A percentile compares a stretch with the other conserved stretches of the same genome.
Conservation (phyloP, 2,329 filamentous ascomycete genomes). For the Arachnomyces sp. region DNA sequence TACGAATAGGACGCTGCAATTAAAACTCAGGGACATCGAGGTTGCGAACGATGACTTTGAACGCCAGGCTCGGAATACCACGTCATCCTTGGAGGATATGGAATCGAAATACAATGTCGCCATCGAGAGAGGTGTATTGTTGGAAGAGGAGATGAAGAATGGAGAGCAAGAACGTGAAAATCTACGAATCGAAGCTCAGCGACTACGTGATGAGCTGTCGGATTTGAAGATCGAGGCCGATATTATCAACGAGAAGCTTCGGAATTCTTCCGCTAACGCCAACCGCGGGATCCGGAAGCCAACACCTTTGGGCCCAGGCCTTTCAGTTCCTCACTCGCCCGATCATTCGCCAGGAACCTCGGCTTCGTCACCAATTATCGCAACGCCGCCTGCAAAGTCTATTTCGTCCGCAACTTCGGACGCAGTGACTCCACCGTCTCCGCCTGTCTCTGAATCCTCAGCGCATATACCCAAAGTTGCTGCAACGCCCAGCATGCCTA, state of each 20-base stretch:
- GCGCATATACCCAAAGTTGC: conserved; percentile 50
- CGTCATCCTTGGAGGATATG: conserved; percentile 90
- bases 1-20: conserved; percentile 68
- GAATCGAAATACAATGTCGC: conserved; percentile 95
- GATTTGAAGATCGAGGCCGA: conserved; percentile 93
- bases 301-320: conserved; percentile 42
- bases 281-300: conserved; percentile 45
- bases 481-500: conserved; percentile 43
- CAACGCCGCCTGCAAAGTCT: conserved; percentile 72
- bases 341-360: conserved; percentile 44
- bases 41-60: conserved; percentile 98
- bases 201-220: conserved; percentile 80
- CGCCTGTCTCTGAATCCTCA: conserved; percentile 83
- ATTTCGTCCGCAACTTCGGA: conserved; percentile 55
- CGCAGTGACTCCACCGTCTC: conserved; percentile 78
- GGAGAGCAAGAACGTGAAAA: conserved; percentile 87
- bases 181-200: conserved; percentile 82
- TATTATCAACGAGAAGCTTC: conserved; percentile 88
- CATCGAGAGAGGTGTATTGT: conserved; percentile 83
- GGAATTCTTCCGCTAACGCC: conserved; percentile 54
- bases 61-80: conserved; percentile 89
- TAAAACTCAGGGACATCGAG: conserved; percentile 87
- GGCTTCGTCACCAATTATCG: conserved; percentile 81
- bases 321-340: conserved; percentile 54
- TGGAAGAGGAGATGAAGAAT: conserved; percentile 88